Evolutionary conservation across 129 eudicot species (phyloP), one percentile per base, ranked within the genome.

Genomic region (Erigeron canadensis): DNA sequence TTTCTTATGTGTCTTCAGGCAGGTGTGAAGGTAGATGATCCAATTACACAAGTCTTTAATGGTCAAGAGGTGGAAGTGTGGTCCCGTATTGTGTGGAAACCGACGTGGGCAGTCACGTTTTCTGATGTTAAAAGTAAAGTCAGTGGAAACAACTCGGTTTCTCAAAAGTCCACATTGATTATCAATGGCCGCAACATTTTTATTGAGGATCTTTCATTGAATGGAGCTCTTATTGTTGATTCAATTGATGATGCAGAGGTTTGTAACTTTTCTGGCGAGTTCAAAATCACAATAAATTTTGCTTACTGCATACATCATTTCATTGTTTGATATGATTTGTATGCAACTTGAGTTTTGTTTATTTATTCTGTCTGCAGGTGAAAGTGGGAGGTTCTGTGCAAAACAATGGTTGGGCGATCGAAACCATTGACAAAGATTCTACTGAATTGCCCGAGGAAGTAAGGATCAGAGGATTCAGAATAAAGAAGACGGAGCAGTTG

Each of bases 51-150:
- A 23, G 80, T 82, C 60, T 89, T 85, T 70, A 94, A 94, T 41
- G 96, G 93, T 55, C 98, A 94, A 82, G 95, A 87, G 78, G 98
- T 94, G 62, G 96, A 94, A 41, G 96, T 90, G 63, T 94, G 96
- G 95, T 75, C 97, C 4, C 86, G 91, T 57, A 71, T 89, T 48
- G 82, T 81, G 46, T 94, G 98, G 98, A 83, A 87, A 64, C 98
- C 98, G 34, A 86, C 84, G 69, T 94, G 98, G 97, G 97, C 89
- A 1, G 78, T 86, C 16, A 89, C 97, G 47, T 94, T 85, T 71
- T 72, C 93, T 38, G 97, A 90, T 45, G 67, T 94, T 16, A 90
- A 77, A 82, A 81, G 79, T 56, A 89, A 94, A 82, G 80, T 89
- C 18, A 55, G 48, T 1, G 93, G 90, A 76, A 86, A 23, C 55